These are phyloP conservation scores for Trichoderma afroharzianum DNA, from an alignment of 2,329 filamentous ascomycete genomes.

Conservation along the genomic window DNA sequence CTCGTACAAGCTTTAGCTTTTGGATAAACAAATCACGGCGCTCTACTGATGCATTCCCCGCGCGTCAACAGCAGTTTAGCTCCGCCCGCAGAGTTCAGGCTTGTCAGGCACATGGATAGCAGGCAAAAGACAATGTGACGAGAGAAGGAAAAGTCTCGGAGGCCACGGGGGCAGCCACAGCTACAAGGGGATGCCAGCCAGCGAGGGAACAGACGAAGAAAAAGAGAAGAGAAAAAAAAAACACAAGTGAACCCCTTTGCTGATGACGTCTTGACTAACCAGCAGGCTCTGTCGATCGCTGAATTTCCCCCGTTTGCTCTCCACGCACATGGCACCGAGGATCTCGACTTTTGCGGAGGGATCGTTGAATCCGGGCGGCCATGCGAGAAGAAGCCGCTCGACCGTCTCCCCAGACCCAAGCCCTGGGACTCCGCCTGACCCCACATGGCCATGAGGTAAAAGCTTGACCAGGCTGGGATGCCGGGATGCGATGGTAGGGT, in stretches of 20 bases:
- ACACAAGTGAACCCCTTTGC: background rate
- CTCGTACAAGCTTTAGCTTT: background rate
- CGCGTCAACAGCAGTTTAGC: background rate
- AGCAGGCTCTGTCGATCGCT: slow-evolving; percentile 12
- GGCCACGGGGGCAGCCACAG: background rate
- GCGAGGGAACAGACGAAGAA: background rate
- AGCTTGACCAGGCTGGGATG: background rate
- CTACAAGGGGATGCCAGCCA: background rate
- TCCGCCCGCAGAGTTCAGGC: background rate
- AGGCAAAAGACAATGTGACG: background rate
- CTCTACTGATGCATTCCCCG: background rate
- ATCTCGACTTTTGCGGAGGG: slow-evolving; percentile 18
- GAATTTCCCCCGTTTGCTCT: background rate
- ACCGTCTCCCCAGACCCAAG: slow-evolving; percentile 1
- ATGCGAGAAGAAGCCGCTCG: background rate
- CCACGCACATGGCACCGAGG: slow-evolving; percentile 6
- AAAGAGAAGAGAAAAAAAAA: background rate
- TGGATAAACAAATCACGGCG: background rate
- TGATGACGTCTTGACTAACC: background rate
- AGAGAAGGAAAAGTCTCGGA: background rate
- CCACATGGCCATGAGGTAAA: background rate
- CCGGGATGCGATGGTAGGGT: background rate
- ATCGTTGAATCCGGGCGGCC: slow-evolving; percentile 6
- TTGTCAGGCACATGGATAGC: background rate
- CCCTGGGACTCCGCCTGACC: slow-evolving; percentile 15